Conservation (phyloP, 2,329 filamentous ascomycete genomes). For the Xylariaceae sp. region DNA sequence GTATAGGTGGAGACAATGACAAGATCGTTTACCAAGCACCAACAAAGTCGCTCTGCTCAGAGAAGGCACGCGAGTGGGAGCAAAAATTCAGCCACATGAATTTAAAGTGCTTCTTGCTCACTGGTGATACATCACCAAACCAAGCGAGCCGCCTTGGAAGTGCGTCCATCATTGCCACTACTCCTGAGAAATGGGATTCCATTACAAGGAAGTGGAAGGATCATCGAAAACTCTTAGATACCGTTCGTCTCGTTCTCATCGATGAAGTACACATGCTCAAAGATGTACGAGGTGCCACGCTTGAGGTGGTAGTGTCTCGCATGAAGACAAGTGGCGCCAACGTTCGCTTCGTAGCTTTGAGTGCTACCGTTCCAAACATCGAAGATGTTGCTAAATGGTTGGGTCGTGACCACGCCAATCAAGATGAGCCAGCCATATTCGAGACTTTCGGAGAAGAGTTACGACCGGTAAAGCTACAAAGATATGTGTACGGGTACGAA, state of each 20-base stretch:
- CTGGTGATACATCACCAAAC: constrained; percentile 69
- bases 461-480: constrained; percentile 71
- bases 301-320: constrained; percentile 79
- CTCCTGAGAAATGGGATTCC: constrained; percentile 89
- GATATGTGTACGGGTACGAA: constrained; percentile 71
- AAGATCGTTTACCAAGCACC: constrained; percentile 85
- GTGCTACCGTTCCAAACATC: constrained; percentile 80
- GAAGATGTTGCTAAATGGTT: constrained; percentile 78
- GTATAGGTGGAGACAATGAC: constrained; percentile 54
- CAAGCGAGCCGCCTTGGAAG: constrained; percentile 66
- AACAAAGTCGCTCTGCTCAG: constrained; percentile 76
- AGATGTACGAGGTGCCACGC: constrained; percentile 70
- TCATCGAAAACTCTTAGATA: constrained; percentile 66
- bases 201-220: constrained; percentile 85
- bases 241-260: constrained; percentile 77
- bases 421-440: constrained; percentile 58
- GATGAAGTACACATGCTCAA: constrained; percentile 87
- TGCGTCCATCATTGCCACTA: constrained; percentile 80
- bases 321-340: constrained; percentile 78
- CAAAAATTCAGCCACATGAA: constrained; percentile 66
- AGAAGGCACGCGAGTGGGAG: constrained; percentile 73
- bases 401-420: constrained; percentile 57
- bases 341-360: constrained; percentile 76
- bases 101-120: constrained; percentile 70
- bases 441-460: constrained; percentile 77